Evolutionary conservation across 176 grass and related monocot species (phyloP).

Genomic region (Zoysia pacifica): DNA sequence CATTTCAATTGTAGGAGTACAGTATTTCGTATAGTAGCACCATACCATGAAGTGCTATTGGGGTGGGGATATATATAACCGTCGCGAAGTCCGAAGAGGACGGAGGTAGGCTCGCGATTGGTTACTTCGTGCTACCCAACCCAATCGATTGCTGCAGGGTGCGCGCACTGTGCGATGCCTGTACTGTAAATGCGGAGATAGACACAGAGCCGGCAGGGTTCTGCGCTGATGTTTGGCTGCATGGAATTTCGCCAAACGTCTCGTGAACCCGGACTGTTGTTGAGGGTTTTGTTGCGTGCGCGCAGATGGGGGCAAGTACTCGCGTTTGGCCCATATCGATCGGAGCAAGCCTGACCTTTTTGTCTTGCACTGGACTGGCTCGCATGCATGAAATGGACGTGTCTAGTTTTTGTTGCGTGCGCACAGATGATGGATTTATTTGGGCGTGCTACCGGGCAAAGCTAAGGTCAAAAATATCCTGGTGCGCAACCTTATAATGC

Average conservation of each 20-base stretch:
- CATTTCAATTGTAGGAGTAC: too few species aligned
- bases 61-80: not conserved
- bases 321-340: constrained; percentile 44
- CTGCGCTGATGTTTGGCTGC: constrained; percentile 41
- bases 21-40: too few species aligned
- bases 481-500: too few species aligned
- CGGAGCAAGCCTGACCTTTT: constrained; percentile 45
- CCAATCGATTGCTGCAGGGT: constrained; percentile 23
- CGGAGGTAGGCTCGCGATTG: not conserved
- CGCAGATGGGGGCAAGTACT: constrained; percentile 43
- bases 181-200: constrained; percentile 10
- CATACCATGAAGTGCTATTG: not conserved
- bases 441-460: too few species aligned
- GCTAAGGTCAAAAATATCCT: too few species aligned
- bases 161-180: constrained; percentile 6
- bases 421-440: too few species aligned
- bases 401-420: not conserved
- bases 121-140: not conserved
- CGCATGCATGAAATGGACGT: constrained; percentile 26
- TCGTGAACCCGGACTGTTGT: constrained; percentile 63
- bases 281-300: constrained; percentile 42
- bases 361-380: constrained; percentile 38
- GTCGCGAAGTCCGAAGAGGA: not conserved
- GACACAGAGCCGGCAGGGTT: constrained; percentile 17
- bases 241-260: constrained; percentile 64